Conservation (phyloP, 2,329 filamentous ascomycete genomes). For the Fusarium sarcochroum region DNA sequence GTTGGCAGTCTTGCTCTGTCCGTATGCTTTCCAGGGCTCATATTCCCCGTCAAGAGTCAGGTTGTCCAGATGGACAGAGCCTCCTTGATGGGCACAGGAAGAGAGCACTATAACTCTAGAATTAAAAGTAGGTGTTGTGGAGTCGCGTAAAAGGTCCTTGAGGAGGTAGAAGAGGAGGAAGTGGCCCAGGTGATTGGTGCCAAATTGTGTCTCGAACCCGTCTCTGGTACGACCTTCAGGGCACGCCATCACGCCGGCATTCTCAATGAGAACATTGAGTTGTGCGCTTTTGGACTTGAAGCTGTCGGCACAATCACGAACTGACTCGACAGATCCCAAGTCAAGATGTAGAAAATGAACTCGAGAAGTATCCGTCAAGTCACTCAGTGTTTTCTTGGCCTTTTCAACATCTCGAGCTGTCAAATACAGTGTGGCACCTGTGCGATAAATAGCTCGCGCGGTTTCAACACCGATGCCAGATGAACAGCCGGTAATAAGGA, state of each 20-base stretch:
- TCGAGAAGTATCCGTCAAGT: constrained; percentile 13
- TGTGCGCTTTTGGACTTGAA: constrained; percentile 30
- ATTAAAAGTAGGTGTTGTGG: constrained; percentile 55
- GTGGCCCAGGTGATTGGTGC: constrained; percentile 45
- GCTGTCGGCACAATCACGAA: constrained; percentile 39
- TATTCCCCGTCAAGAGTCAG: constrained; percentile 32
- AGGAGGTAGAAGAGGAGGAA: constrained; percentile 55
- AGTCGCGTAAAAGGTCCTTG: constrained; percentile 58
- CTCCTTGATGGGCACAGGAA: constrained; percentile 55
- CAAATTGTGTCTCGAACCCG: constrained; percentile 46
- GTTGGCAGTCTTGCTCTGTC: constrained; percentile 38
- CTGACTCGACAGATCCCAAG: constrained; percentile 36
- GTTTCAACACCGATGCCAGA: constrained; percentile 62
- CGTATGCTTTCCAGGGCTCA: constrained; percentile 29
- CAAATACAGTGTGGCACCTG: constrained; percentile 47
- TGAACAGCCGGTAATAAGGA: constrained; percentile 59
- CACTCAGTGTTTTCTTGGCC: constrained; percentile 9
- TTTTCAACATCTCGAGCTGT: constrained; percentile 37
- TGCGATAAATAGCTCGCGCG: constrained; percentile 57
- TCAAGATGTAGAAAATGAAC: constrained; percentile 40
- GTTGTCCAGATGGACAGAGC: constrained; percentile 23
- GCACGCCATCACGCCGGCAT: constrained; percentile 42
- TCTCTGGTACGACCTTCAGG: constrained; percentile 31
- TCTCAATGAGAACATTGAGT: constrained; percentile 40
- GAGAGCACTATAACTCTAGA: constrained; percentile 64